phyloP scores from a whole-genome alignment of 495 filamentous ascomycete species.

The Viridothelium virens region DNA sequence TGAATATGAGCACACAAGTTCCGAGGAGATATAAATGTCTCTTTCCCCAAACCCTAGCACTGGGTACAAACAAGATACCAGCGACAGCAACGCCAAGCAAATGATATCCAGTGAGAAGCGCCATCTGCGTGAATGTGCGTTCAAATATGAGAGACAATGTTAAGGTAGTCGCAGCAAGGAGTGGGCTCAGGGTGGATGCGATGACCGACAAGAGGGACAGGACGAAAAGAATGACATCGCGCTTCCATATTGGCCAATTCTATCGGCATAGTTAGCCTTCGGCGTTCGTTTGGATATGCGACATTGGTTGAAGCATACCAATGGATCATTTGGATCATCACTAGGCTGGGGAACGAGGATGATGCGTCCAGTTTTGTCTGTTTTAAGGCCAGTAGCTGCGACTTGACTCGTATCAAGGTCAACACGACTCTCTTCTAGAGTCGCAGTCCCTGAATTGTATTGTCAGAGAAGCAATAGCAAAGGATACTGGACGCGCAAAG shows the following conservation, averaged over 20 bases:
- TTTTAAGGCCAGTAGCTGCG: conserved; percentile 26
- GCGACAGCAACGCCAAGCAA: conserved; percentile 74
- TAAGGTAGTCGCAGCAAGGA: conserved; percentile 81
- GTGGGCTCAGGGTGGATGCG: conserved; percentile 68
- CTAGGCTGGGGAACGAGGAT: conserved; percentile 39
- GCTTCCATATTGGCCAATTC: conserved; percentile 88
- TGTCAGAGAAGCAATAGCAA: neutral
- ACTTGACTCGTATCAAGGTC: conserved; percentile 14
- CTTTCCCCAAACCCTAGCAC: conserved; percentile 87
- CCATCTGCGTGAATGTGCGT: conserved; percentile 58
- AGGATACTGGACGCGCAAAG: neutral
- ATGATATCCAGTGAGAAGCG: conserved; percentile 80
- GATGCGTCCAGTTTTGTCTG: conserved; percentile 29
- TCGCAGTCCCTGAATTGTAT: conserved; percentile 22
- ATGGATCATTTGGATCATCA: conserved; percentile 37
- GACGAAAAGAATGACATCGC: conserved; percentile 69
- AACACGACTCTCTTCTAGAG: conserved; percentile 15
- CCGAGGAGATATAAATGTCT: conserved; percentile 80
- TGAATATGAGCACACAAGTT: conserved; percentile 60
- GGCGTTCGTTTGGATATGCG: neutral
- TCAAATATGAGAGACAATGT: conserved; percentile 55
- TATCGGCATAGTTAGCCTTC: conserved; percentile 33
- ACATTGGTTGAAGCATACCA: conserved; percentile 41
- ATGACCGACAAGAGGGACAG: conserved; percentile 75
- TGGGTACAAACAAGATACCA: conserved; percentile 75